phyloP scores from a whole-genome alignment of 192 early-diverging fungal species.

The Gonapodya prolifera region DNA sequence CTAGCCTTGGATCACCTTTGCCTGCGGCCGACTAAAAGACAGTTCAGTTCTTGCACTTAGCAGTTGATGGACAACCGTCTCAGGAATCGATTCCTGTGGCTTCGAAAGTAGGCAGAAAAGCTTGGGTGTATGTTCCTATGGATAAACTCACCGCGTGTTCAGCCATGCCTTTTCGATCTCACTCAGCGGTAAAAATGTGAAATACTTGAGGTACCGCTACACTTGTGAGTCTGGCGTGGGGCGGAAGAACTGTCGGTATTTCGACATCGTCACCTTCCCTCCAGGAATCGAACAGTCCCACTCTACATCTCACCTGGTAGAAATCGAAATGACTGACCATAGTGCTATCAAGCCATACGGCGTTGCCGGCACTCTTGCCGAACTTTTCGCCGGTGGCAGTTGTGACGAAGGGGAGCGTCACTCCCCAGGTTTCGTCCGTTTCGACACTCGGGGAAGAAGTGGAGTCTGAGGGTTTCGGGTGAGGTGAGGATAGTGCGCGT shows the following conservation, averaged over 20 bases:
- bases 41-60: too few species aligned
- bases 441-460: too few species aligned
- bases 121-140: too few species aligned
- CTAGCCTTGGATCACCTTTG: too few species aligned
- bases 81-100: too few species aligned
- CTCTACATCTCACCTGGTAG: constrained; percentile 58
- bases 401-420: constrained; percentile 78
- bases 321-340: constrained; percentile 77
- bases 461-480: too few species aligned
- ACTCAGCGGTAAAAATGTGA: constrained; percentile 60
- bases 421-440: constrained; percentile 47
- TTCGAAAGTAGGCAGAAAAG: too few species aligned
- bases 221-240: constrained; percentile 71
- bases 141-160: constrained; percentile 55
- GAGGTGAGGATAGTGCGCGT: too few species aligned
- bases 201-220: constrained; percentile 56
- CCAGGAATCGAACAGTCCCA: background rate
- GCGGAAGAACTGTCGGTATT: constrained; percentile 58
- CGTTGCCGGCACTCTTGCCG: constrained; percentile 94
- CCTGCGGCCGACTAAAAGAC: too few species aligned
- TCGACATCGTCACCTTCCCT: background rate
- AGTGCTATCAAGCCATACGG: constrained; percentile 77
- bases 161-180: constrained; percentile 43
- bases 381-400: constrained; percentile 89
- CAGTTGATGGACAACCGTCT: too few species aligned